phyloP scores from a whole-genome alignment of 176 grass and related monocot species.

The Cenchrus fungigraminus region DNA sequence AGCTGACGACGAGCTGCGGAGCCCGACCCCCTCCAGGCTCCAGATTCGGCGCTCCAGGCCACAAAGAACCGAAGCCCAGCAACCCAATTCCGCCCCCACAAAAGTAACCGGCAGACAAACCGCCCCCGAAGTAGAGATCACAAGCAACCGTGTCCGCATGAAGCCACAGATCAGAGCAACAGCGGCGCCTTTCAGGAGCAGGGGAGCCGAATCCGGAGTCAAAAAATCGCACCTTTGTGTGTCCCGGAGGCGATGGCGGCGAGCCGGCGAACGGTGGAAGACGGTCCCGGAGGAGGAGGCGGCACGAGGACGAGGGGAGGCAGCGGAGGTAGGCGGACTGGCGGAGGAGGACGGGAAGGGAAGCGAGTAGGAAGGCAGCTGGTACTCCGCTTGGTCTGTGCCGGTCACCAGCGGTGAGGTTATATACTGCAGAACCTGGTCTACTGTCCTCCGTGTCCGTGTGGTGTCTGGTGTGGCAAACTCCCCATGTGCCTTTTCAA shows the following conservation, averaged over 20 bases:
- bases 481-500: background rate
- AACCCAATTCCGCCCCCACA: background rate
- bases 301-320: background rate
- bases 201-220: background rate
- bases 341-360: slow-evolving; percentile 2
- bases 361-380: background rate
- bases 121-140: slow-evolving; percentile 3
- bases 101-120: background rate
- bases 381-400: slow-evolving; percentile 13
- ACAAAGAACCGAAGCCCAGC: background rate
- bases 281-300: background rate
- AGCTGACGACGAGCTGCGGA: background rate
- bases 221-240: slow-evolving; percentile 39
- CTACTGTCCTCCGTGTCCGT: slow-evolving; percentile 30
- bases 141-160: background rate
- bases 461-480: slow-evolving; percentile 30
- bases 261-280: background rate
- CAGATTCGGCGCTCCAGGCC: slow-evolving; percentile 36
- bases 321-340: slow-evolving; percentile 12
- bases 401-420: slow-evolving; percentile 45
- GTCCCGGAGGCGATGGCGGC: background rate
- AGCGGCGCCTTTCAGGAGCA: background rate
- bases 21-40: background rate
- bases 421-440: slow-evolving; percentile 37
- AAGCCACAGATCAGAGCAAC: slow-evolving; percentile 30